Base-by-base conservation (phyloP, 495 filamentous ascomycete genomes). In the Geopyxis carbonaria region DNA sequence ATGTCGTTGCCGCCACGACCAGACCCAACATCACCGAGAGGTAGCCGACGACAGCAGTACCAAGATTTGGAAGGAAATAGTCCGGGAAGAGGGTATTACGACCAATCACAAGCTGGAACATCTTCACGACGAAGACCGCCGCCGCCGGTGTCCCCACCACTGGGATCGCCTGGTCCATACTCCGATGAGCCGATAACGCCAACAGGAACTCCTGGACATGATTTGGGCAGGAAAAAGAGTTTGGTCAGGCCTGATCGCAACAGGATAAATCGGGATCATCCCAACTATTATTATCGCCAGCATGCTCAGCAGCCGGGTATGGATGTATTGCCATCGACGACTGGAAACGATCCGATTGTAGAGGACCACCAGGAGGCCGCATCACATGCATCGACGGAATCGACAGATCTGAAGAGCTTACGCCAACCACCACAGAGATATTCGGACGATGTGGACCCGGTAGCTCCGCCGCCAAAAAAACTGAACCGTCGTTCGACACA, bases 221-320 rank as follows among this genome's bases (percentile, higher is more conserved):
- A 76, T 15, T 53, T 81, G 36, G 57, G 65, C 15, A 67, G 83
- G 31, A 94, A 93, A 57, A 73, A 75, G 47, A 91, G 78, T 48
- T 62, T 99, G 38, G 75, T 95, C 44, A 69, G 78, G 45, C 91
- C 91, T 2, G 89, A 99, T 55, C 72, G 91, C 38, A 76, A 74
- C 43, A 73, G 76, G 18, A 78, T 86, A 42, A 77, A 84, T 42
- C 66, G 61, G 40, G 79, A 85, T 45, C 81, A 94, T 56, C 86
- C 85, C 7, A 89, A 95, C 53, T 95, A 92, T 54, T 71, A 93
- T 53, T 95, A 95, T 57, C 73, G 80, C 27, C 78, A 93, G 53
- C 81, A 89, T 69, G 83, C 82, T 8, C 78, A 81, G 29, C 68
- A 70, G 10, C 64, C 64, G 43, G 76, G 82, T 38, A 89, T 95